These are phyloP conservation scores for Straminergon stramineum DNA, from an alignment of 225 moss, liverwort and hornwort genomes.

Conservation along the genomic window DNA sequence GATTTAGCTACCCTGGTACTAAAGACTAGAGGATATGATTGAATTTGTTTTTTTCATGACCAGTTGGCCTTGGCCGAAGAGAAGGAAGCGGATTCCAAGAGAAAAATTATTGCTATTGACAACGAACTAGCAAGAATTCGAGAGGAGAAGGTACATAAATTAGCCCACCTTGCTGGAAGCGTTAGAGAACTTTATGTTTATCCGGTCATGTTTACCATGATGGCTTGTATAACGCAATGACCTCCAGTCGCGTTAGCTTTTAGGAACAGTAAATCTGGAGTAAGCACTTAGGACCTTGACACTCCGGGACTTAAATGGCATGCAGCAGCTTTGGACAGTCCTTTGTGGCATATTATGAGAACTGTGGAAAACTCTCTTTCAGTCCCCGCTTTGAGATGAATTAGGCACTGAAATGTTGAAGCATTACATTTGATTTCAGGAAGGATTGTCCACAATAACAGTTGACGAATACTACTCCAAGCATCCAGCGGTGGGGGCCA, in stretches of 20 bases:
- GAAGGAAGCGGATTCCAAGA: constrained; percentile 64
- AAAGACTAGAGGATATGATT: neutral
- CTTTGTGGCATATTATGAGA: neutral
- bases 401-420: neutral
- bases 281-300: too few species aligned
- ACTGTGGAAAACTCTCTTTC: neutral
- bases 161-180: neutral
- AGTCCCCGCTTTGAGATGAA: neutral
- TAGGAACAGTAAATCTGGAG: neutral
- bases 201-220: neutral
- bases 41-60: neutral
- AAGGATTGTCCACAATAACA: constrained; percentile 56
- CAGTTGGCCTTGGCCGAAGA: constrained; percentile 54
- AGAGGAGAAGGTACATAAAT: constrained; percentile 57
- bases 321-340: neutral
- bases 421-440: constrained; percentile 21
- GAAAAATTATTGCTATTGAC: constrained; percentile 39
- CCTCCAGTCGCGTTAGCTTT: neutral
- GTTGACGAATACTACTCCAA: constrained; percentile 69
- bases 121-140: constrained; percentile 48
- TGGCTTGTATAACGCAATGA: neutral
- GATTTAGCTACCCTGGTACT: neutral
- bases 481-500: constrained; percentile 58
- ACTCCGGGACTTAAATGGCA: neutral
- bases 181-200: neutral